Percentiles rank a stretch among this genome's conserved stretches.
Conservation (phyloP, 306 rosid genomes). For the Hippophae gyantsensis region DNA sequence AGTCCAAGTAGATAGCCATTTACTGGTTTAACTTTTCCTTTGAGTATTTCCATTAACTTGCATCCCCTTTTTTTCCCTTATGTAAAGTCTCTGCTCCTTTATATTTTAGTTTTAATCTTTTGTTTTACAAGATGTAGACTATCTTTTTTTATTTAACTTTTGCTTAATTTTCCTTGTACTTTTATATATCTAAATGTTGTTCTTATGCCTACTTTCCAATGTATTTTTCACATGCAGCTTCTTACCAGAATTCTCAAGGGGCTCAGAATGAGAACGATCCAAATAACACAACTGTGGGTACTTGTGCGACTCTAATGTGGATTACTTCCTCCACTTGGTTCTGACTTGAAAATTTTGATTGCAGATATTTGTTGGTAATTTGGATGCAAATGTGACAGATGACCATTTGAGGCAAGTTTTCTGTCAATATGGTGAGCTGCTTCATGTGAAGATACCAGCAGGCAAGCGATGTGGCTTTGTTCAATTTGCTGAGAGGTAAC, state of each 20-base stretch:
- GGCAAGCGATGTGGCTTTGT: constrained; percentile 99
- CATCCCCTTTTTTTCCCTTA: constrained; percentile 15
- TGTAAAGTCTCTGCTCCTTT: neutral
- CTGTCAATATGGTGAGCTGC: constrained; percentile 67
- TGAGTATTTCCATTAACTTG: constrained; percentile 8
- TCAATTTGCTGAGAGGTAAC: constrained; percentile 77
- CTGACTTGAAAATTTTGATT: constrained; percentile 18
- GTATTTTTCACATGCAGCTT: constrained; percentile 56
- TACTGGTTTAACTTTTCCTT: constrained; percentile 14
- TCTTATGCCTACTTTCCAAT: constrained; percentile 6
- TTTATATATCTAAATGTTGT: neutral
- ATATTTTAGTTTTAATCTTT: no score
- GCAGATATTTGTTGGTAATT: constrained; percentile 94
- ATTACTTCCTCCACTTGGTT: constrained; percentile 9
- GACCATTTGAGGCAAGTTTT: constrained; percentile 89
- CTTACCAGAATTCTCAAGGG: constrained; percentile 76
- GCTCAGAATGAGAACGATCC: constrained; percentile 83
- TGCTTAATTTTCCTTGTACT: no score
- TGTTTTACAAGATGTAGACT: no score
- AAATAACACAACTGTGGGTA: constrained; percentile 87
- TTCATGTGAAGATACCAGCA: constrained; percentile 88
- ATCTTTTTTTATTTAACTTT: no score
- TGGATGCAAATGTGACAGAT: constrained; percentile 77
- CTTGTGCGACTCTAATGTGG: constrained; percentile 11
- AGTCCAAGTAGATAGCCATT: constrained; percentile 8